Evolutionary conservation across 768 basidiomycete species (phyloP).

Genomic region (Obba rivulosa): DNA sequence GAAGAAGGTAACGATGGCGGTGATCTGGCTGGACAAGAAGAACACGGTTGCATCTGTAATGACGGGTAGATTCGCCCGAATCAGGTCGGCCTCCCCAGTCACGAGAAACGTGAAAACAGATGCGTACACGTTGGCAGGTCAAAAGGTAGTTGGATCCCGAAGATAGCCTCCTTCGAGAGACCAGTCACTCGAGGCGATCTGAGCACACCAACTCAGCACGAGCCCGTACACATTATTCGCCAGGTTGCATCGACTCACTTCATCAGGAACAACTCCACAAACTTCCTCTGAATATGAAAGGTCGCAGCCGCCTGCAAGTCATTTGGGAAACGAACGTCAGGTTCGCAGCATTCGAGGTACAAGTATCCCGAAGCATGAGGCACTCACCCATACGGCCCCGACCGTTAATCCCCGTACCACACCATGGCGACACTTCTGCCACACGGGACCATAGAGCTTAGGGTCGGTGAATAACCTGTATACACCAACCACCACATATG

Average conservation of each 20-base stretch:
- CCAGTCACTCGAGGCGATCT: conserved; percentile 64
- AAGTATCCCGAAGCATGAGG: background rate
- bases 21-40: conserved; percentile 69
- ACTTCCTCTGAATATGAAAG: conserved; percentile 64
- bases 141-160: conserved; percentile 65
- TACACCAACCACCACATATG: conserved; percentile 79
- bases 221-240: too few relatives aligned
- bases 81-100: too few relatives aligned
- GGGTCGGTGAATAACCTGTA: conserved; percentile 79
- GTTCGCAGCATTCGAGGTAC: background rate
- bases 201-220: background rate
- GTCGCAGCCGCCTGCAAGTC: conserved; percentile 51
- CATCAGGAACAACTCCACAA: conserved; percentile 58
- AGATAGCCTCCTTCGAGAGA: conserved; percentile 54
- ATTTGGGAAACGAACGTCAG: background rate
- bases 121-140: conserved; percentile 61
- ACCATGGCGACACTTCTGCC: conserved; percentile 84
- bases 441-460: conserved; percentile 63
- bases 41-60: conserved; percentile 65
- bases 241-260: conserved; percentile 37
- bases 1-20: conserved; percentile 75
- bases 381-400: conserved; percentile 63
- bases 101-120: background rate
- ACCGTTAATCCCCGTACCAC: conserved; percentile 62
- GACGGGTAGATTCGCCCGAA: too few relatives aligned